Conservation (phyloP, 805 yeast species). For the Spencermartinsiella europaea region DNA sequence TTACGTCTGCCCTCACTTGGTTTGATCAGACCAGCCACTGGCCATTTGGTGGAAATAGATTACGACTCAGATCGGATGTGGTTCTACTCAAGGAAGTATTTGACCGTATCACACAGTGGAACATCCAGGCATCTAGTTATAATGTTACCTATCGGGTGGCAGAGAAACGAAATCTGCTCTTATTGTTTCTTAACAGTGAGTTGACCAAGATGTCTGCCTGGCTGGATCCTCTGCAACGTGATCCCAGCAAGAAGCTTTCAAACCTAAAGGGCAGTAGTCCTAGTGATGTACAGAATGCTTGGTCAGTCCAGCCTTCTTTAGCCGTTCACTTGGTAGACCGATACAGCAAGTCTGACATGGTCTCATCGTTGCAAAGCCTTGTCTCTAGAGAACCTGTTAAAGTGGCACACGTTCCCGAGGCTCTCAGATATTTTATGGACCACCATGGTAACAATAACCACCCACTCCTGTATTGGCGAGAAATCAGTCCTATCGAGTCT, state of each 20-base stretch:
- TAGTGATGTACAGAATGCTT: constrained; percentile 25
- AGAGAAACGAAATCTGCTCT: constrained; percentile 48
- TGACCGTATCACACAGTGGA: constrained; percentile 26
- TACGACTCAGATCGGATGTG: constrained; percentile 66
- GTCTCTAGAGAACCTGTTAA: constrained; percentile 54
- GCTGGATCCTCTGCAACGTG: constrained; percentile 58
- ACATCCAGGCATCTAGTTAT: constrained; percentile 8
- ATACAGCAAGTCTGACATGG: constrained; percentile 38
- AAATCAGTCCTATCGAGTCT: constrained; percentile 76
- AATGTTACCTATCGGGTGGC: constrained; percentile 29
- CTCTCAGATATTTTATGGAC: constrained; percentile 48
- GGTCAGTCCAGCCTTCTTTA: constrained; percentile 59
- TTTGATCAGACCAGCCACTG: constrained; percentile 55
- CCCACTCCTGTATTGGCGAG: constrained; percentile 56
- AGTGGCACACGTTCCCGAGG: constrained; percentile 52
- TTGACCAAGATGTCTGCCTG: constrained; percentile 67
- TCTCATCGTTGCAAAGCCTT: constrained; percentile 40
- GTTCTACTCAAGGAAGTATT: constrained; percentile 52
- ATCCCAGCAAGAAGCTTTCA: constrained; percentile 14
- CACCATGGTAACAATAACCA: constrained; percentile 19
- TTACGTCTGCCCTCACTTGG: constrained; percentile 75
- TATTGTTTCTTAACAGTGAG: constrained; percentile 71
- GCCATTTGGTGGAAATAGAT: constrained; percentile 81
- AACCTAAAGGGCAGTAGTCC: constrained; percentile 8
- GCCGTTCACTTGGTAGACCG: constrained; percentile 69